Base-by-base conservation (phyloP, 2,329 filamentous ascomycete genomes). In the Parastagonospora avenae region DNA sequence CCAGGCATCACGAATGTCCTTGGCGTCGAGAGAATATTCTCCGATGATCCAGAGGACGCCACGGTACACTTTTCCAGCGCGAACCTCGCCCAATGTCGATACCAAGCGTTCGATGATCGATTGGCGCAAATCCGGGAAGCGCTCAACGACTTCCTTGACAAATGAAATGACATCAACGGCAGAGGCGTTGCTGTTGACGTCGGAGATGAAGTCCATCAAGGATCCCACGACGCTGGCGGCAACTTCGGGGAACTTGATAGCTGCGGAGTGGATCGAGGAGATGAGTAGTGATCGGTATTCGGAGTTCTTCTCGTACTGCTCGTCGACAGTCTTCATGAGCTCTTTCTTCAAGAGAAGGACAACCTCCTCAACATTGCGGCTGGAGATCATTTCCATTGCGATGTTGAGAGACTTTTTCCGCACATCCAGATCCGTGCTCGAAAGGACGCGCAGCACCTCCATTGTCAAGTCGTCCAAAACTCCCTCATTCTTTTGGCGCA, bases 181-280 rank as follows among this genome's bases (percentile, higher is more conserved):
- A 1, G 93, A 96, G 38, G 90, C 89, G 70, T 96, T 97, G 80
- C 96, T 97, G 81, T 96, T 97, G 74, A 97, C 97, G 74, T 99
- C 94, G 44, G 90, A 91, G 68, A 99, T 97, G 72, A 97, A 97
- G 76, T 99, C 94, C 94, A 99, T 99, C 46, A 99, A 83, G 38
- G 97, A 84, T 60, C 94, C 94, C 47, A 99, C 94, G 12, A 99
- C 94, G 70, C 91, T 97, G 39, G 93, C 90, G 24, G 94, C 94
- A 56, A 99, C 93, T 76, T 99, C 93, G 9, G 94, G 97, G 79
- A 97, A 97, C 72, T 96, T 97, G 81, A 99, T 97, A 64, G 94
- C 94, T 74, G 94, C 97, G 73, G 95, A 92, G 75, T 99, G 94
- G 69, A 99, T 99, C 32, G 92, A 91, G 75, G 97, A 92, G 62